Evolutionary conservation across 2,329 filamentous ascomycete genomes (phyloP).

Genomic region (Arachnomyces sp.): DNA sequence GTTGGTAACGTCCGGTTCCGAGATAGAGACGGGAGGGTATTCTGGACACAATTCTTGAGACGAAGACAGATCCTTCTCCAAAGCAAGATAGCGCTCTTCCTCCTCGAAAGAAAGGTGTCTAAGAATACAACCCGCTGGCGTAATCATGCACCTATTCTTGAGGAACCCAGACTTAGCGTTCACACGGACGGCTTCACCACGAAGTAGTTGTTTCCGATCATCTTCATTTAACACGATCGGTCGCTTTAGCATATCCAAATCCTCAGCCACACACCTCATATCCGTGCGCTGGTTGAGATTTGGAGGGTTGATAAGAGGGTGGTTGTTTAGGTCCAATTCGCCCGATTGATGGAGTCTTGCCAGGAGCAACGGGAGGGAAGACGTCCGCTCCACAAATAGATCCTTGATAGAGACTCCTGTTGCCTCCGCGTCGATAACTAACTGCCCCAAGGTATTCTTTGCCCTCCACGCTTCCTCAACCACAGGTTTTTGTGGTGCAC

Average conservation of each 20-base stretch:
- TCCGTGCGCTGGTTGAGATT: conserved; percentile 34
- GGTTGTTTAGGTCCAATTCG: conserved; percentile 28
- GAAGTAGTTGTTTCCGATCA: conserved; percentile 33
- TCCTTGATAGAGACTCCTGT: conserved; percentile 30
- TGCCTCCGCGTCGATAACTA: conserved; percentile 31
- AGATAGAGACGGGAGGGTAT: conserved; percentile 27
- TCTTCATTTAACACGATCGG: conserved; percentile 34
- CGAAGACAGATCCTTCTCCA: conserved; percentile 31
- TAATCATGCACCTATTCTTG: conserved; percentile 38
- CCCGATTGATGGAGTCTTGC: conserved; percentile 32
- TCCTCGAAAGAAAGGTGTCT: conserved; percentile 38
- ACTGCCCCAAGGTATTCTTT: conserved; percentile 33
- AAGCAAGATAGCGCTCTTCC: conserved; percentile 36
- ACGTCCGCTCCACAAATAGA: conserved; percentile 32
- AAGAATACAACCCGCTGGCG: conserved; percentile 36
- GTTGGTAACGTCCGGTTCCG: conserved; percentile 36
- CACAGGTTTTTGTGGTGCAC: conserved; percentile 10
- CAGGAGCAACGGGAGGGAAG: conserved; percentile 29
- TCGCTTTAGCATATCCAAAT: conserved; percentile 32
- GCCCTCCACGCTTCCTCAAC: conserved; percentile 27
- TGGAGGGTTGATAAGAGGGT: conserved; percentile 33
- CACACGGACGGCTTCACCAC: conserved; percentile 34
- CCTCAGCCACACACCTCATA: conserved; percentile 33
- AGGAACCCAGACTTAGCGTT: conserved; percentile 26
- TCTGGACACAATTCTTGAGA: conserved; percentile 28